Conservation (phyloP, 345 rosid genomes). For the Physaria fendleri region DNA sequence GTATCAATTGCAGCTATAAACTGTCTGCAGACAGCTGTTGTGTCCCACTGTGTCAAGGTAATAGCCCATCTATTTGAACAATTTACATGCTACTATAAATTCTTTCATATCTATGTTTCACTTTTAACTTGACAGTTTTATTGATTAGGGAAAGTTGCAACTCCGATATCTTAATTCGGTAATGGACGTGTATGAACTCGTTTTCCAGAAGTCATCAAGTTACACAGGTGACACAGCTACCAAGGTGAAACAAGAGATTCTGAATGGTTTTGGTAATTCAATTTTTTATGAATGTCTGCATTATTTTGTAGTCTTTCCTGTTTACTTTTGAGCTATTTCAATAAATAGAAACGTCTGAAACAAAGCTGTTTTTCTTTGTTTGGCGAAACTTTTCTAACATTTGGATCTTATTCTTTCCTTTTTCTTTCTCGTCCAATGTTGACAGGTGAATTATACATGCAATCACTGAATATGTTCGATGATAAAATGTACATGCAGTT, state of each 20-base stretch:
- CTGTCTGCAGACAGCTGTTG: slow-evolving; percentile 80
- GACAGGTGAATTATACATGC: slow-evolving; percentile 87
- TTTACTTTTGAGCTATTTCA: not conserved
- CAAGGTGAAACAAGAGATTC: slow-evolving; percentile 90
- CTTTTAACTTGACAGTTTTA: not conserved
- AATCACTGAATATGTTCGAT: slow-evolving; percentile 83
- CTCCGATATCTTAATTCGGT: slow-evolving; percentile 74
- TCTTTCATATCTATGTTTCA: not conserved
- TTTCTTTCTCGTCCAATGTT: slow-evolving; percentile 15
- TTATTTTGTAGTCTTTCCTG: not conserved
- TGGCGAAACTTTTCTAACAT: not conserved
- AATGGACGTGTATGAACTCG: slow-evolving; percentile 71
- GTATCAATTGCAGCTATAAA: slow-evolving; percentile 88
- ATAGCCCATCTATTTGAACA: slow-evolving; percentile 8
- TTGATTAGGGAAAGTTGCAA: slow-evolving; percentile 39
- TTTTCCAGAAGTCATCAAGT: slow-evolving; percentile 64
- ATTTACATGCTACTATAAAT: not conserved
- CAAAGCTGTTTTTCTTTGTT: not conserved
- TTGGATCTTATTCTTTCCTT: slow-evolving; percentile 16
- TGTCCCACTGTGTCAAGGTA: slow-evolving; percentile 79
- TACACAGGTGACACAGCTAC: slow-evolving; percentile 45
- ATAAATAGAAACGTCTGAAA: no score
- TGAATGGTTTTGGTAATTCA: slow-evolving; percentile 80
- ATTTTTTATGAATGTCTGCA: slow-evolving; percentile 4
- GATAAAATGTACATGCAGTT: slow-evolving; percentile 66